Conservation (phyloP, 2,329 filamentous ascomycete genomes). For the Cordyceps cicadae region DNA sequence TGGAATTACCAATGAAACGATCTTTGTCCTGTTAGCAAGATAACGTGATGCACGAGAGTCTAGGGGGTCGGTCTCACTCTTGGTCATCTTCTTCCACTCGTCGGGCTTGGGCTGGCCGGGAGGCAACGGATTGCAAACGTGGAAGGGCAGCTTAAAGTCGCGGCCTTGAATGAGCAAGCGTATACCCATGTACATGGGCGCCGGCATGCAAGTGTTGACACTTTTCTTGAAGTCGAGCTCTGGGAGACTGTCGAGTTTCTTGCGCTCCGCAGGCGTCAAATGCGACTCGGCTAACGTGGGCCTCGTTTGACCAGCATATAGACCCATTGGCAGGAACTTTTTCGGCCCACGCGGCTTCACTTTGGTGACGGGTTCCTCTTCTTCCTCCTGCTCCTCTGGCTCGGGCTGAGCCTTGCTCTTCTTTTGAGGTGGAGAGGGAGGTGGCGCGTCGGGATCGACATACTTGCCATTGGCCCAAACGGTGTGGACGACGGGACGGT, state of each 20-base stretch:
- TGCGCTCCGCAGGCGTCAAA: slow-evolving; percentile 43
- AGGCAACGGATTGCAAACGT: slow-evolving; percentile 80
- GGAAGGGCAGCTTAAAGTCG: slow-evolving; percentile 83
- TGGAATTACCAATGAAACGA: slow-evolving; percentile 80
- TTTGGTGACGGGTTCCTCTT: slow-evolving; percentile 30
- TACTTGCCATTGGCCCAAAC: slow-evolving; percentile 60
- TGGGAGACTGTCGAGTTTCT: slow-evolving; percentile 38
- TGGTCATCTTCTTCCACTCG: slow-evolving; percentile 86
- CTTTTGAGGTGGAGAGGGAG: slow-evolving; percentile 30
- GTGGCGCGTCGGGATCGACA: slow-evolving; percentile 37
- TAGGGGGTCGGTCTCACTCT: slow-evolving; percentile 48
- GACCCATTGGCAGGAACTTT: slow-evolving; percentile 71
- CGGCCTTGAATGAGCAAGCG: slow-evolving; percentile 62
- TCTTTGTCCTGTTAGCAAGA: slow-evolving; percentile 45
- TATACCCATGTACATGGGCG: slow-evolving; percentile 72
- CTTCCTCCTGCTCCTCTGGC: slow-evolving; percentile 22
- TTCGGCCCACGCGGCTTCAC: slow-evolving; percentile 48
- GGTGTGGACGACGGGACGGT: slow-evolving; percentile 47
- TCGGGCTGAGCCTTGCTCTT: slow-evolving; percentile 20
- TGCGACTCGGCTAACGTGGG: slow-evolving; percentile 40
- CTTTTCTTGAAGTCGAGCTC: slow-evolving; percentile 38
- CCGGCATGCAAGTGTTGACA: slow-evolving; percentile 54
- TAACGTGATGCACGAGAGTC: background rate
- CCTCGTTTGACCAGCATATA: slow-evolving; percentile 74
- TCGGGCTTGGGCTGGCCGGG: slow-evolving; percentile 83